These are phyloP conservation scores for Lolium perenne DNA, from an alignment of 176 grass and related monocot species.

Conservation along the genomic window DNA sequence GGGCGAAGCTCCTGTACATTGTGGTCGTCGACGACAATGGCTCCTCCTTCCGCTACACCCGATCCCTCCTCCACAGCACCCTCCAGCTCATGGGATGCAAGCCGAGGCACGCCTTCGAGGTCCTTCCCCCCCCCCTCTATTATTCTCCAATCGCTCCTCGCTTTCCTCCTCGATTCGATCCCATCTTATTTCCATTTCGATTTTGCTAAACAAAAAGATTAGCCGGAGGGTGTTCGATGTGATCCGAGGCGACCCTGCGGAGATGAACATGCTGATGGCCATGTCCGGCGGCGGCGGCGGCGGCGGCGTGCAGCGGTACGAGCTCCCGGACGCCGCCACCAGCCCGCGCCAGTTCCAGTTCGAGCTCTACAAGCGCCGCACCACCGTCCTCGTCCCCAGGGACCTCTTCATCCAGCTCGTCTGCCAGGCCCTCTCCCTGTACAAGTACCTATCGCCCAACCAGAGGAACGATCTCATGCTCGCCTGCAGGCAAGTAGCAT, in stretches of 20 bases:
- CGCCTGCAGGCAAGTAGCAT: conserved; percentile 64
- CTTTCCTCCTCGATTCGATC: neutral
- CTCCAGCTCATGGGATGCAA: conserved; percentile 97
- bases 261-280: conserved; percentile 1
- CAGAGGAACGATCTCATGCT: conserved; percentile 75
- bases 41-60: conserved; percentile 87
- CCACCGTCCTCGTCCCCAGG: conserved; percentile 67
- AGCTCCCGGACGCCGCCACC: conserved; percentile 42
- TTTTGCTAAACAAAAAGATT: conserved; percentile 45
- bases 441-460: conserved; percentile 86
- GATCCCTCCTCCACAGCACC: conserved; percentile 81
- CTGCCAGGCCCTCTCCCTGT: conserved; percentile 76
- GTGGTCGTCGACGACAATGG: conserved; percentile 66
- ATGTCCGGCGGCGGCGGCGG: neutral
- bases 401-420: conserved; percentile 70
- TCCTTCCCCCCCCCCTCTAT: neutral
- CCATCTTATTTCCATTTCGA: neutral
- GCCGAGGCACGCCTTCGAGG: conserved; percentile 91
- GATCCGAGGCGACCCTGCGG: conserved; percentile 49
- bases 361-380: conserved; percentile 84
- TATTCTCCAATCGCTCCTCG: neutral
- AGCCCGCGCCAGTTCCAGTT: conserved; percentile 71
- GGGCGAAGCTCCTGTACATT: conserved; percentile 80
- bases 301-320: conserved; percentile 45
- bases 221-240: conserved; percentile 85